Percentiles rank a stretch among this genome's conserved stretches.
Evolutionary conservation across 2,329 filamentous ascomycete genomes (phyloP).

Genomic region (Aureobasidium musti): DNA sequence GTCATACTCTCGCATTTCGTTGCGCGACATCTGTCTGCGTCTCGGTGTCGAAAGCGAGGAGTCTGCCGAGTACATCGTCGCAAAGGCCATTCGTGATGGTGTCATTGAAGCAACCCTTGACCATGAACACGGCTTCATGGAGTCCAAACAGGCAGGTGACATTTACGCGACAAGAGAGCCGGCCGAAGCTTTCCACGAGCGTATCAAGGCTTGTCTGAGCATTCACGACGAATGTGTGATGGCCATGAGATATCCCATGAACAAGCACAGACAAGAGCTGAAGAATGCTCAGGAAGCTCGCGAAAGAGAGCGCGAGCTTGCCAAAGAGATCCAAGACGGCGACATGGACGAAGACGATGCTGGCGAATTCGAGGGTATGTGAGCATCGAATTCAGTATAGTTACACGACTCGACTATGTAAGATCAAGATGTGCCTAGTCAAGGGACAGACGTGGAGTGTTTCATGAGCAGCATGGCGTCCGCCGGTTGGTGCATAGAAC

Average conservation of each 20-base stretch:
- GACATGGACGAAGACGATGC: conserved; percentile 97
- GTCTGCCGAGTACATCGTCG: conserved; percentile 98
- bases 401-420: conserved; percentile 17
- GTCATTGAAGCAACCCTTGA: conserved; percentile 95
- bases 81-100: conserved; percentile 95
- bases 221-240: conserved; percentile 98
- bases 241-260: conserved; percentile 99
- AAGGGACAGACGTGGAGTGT: conserved; percentile 2
- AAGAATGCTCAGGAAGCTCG: conserved; percentile 99
- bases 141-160: conserved; percentile 94
- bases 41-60: conserved; percentile 93
- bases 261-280: conserved; percentile 93
- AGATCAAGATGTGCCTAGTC: conserved; percentile 20
- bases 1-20: conserved; percentile 94
- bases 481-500: conserved; percentile 25
- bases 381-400: conserved; percentile 39
- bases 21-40: conserved; percentile 95
- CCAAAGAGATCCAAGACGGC: conserved; percentile 97
- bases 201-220: conserved; percentile 85
- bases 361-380: conserved; percentile 87
- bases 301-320: conserved; percentile 92
- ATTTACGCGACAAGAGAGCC: conserved; percentile 96
- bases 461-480: conserved; percentile 26
- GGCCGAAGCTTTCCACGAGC: conserved; percentile 95
- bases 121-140: conserved; percentile 95